Conservation (phyloP, 139 green algal genomes). For the Tetradesmus obliquus region DNA sequence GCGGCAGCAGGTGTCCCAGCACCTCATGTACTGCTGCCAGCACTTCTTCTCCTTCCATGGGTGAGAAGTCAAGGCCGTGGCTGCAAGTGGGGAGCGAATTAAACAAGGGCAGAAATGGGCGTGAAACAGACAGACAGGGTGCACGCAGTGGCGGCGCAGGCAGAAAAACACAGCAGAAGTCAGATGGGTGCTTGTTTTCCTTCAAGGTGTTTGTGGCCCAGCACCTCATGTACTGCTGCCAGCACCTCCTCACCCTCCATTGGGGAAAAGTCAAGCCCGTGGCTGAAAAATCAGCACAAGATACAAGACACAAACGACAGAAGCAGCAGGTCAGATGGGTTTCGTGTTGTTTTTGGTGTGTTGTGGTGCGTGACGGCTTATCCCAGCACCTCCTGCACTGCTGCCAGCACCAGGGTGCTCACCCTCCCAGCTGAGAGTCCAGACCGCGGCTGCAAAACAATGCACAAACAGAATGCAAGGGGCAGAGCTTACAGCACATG, state of each 20-base stretch:
- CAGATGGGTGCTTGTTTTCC: too few relatives aligned
- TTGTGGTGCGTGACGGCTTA: too few relatives aligned
- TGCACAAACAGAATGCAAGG: not conserved
- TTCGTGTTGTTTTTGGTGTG: too few relatives aligned
- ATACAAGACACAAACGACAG: not conserved
- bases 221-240: constrained; percentile 14
- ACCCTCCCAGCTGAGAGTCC: constrained; percentile 45
- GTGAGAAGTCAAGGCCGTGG: constrained; percentile 52
- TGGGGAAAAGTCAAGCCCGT: constrained; percentile 57
- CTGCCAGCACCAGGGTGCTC: constrained; percentile 4
- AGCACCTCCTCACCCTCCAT: constrained; percentile 42
- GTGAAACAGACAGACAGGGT: too few relatives aligned
- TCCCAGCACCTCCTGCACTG: not conserved
- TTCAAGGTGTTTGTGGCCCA: constrained; percentile 32
- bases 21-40: constrained; percentile 30
- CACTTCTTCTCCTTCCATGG: constrained; percentile 41
- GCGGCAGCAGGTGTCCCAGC: constrained; percentile 35
- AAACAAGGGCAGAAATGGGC: not conserved
- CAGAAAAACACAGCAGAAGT: too few relatives aligned
- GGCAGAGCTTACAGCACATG: not conserved
- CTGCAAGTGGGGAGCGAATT: not conserved
- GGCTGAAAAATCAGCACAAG: not conserved
- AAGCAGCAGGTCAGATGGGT: not conserved
- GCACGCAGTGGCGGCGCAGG: too few relatives aligned
- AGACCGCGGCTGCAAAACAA: constrained; percentile 36